phyloP scores from a whole-genome alignment of 345 rosid genomes.

The Bruguiera gymnorhiza region DNA sequence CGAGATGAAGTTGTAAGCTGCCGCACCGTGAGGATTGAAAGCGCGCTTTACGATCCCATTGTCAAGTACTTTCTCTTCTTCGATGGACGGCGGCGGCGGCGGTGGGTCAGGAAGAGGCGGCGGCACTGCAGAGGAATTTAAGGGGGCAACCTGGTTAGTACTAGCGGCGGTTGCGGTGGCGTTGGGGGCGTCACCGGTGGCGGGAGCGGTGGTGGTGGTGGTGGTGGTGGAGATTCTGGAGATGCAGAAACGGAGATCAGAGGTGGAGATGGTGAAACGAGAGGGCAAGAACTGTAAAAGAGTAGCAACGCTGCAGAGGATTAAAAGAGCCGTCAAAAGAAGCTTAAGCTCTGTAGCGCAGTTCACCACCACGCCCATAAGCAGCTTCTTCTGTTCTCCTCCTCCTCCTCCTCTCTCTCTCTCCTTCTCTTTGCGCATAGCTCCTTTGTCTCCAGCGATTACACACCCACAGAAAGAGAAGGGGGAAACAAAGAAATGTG shows the following conservation, averaged over 20 bases:
- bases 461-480: too few species aligned
- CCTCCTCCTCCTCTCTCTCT: slow-evolving; percentile 21
- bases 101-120: slow-evolving; percentile 13
- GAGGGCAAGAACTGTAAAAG: slow-evolving; percentile 69
- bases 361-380: slow-evolving; percentile 52
- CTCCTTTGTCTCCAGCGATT: too few species aligned
- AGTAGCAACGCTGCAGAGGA: slow-evolving; percentile 63
- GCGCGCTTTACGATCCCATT: slow-evolving; percentile 55
- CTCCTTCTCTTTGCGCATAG: slow-evolving; percentile 52
- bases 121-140: slow-evolving; percentile 8
- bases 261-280: slow-evolving; percentile 64
- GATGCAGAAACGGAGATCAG: slow-evolving; percentile 79
- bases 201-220: neutral
- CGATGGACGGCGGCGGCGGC: slow-evolving; percentile 15
- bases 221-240: slow-evolving; percentile 41
- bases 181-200: neutral
- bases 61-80: slow-evolving; percentile 39
- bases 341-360: slow-evolving; percentile 78
- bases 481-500: too few species aligned
- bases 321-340: slow-evolving; percentile 48
- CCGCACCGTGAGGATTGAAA: slow-evolving; percentile 63
- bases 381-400: slow-evolving; percentile 45
- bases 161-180: neutral
- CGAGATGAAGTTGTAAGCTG: slow-evolving; percentile 74
- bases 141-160: slow-evolving; percentile 2